Evolutionary conservation across 345 rosid genomes (phyloP), one percentile per base, ranked within the genome.

Genomic region (Eucalyptus curtisii): DNA sequence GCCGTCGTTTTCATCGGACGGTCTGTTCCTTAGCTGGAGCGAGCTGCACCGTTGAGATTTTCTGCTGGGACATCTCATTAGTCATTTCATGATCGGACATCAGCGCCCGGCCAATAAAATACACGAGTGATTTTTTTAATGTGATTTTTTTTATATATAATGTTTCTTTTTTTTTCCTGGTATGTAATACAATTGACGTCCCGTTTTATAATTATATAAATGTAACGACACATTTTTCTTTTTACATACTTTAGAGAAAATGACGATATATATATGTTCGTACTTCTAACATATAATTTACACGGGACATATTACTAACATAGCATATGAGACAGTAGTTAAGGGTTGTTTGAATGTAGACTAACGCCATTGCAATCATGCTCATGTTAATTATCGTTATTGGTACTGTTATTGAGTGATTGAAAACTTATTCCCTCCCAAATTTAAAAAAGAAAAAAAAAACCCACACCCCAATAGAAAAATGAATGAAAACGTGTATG

Each of bases 401-500:
- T 4, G 17, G 1, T 30, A 30, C 0, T 13, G 0, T 30, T 12
- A 30, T 61, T 1, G 1, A 59, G 33, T 13, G 68, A 27, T 30
- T 12, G 31, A 61, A 6, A 61, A 13, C 6, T 61, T 30, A 30
- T n/a, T n/a, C 37, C 10, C 9, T 1, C 71, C 25, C 8, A 4
- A n/a, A n/a, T n/a, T n/a, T n/a, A n/a, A 9, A 3, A 52, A 50
- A 49, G 5, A 52, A 19, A 19, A 7, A 1, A 52, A 52, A 19
- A 19, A 19, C 24, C 57, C 57, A 19, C 57, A 52, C 25, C 24
- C 25, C 10, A 52, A 59, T 5, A 30, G 14, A 30, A 30, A 61
- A 61, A 7, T 3, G 0, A 61, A 30, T 3, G 1, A 7, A 27
- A 13, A 61, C 0, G 13, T 61, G 1, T 6, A 0, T 8, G 5